These are phyloP conservation scores for Ilyonectria mors-panacis DNA, from an alignment of 2,329 filamentous ascomycete species.

Conservation along the genomic window DNA sequence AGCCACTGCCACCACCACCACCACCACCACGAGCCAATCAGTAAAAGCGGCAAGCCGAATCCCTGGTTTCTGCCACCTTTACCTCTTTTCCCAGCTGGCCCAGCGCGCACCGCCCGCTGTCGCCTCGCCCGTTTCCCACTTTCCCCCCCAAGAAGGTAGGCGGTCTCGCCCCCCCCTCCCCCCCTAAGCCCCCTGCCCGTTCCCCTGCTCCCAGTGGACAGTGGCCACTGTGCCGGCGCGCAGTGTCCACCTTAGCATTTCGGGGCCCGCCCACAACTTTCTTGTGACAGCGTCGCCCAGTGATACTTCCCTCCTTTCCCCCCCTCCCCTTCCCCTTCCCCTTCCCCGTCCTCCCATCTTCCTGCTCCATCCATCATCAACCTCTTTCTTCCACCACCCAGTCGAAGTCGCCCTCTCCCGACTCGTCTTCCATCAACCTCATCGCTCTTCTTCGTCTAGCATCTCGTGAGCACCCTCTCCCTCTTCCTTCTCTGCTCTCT, in stretches of 20 bases:
- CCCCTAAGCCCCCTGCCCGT: conserved; percentile 30
- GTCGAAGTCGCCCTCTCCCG: conserved; percentile 49
- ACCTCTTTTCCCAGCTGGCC: conserved; percentile 29
- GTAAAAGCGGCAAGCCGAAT: conserved; percentile 51
- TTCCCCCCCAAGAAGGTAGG: conserved; percentile 43
- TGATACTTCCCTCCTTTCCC: conserved; percentile 54
- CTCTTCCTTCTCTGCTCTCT: conserved; percentile 28
- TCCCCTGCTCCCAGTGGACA: conserved; percentile 32
- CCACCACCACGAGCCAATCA: conserved; percentile 55
- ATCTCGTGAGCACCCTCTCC: conserved; percentile 45
- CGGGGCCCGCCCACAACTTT: conserved; percentile 56
- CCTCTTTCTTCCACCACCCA: conserved; percentile 45
- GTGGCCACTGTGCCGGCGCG: conserved; percentile 28
- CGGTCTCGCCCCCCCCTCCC: conserved; percentile 44
- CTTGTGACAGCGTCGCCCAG: conserved; percentile 53
- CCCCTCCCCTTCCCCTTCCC: conserved; percentile 41
- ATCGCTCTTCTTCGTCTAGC: conserved; percentile 50
- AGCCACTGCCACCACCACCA: conserved; percentile 47
- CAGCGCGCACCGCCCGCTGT: conserved; percentile 18
- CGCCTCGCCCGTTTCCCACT: conserved; percentile 36
- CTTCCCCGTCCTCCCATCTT: conserved; percentile 48
- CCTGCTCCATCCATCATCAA: conserved; percentile 51
- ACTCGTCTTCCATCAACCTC: conserved; percentile 48
- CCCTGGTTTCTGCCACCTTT: conserved; percentile 43
- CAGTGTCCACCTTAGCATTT: conserved; percentile 51